Percentiles rank a stretch among this genome's conserved stretches.
Conservation (phyloP, 1,284 basidiomycete genomes). For the Cutaneotrichosporon sp. region DNA sequence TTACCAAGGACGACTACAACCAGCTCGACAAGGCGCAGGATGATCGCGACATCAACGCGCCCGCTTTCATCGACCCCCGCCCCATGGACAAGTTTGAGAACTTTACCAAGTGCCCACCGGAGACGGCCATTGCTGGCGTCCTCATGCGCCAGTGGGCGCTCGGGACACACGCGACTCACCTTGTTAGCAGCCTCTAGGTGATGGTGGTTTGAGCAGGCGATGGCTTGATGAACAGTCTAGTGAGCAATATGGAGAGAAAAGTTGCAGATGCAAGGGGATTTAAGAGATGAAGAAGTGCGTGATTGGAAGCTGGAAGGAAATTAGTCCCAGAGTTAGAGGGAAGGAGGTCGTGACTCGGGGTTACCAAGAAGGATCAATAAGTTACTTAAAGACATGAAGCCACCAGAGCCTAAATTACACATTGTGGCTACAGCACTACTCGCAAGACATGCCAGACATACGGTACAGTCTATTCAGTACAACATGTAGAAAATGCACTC, state of each 20-base stretch:
- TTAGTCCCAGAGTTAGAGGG: no score
- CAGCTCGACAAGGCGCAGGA: conserved; percentile 51
- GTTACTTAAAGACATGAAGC: no score
- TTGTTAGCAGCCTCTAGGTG: conserved; percentile 35
- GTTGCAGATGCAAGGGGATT: no score
- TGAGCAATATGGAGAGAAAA: no score
- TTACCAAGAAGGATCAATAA: no score
- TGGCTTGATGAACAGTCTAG: neutral
- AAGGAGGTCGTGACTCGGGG: no score
- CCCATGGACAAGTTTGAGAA: neutral
- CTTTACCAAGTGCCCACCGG: conserved; percentile 66
- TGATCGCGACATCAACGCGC: conserved; percentile 6
- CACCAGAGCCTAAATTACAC: no score
- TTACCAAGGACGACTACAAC: conserved; percentile 63
- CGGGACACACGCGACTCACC: conserved; percentile 46
- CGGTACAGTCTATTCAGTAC: neutral
- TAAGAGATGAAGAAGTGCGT: no score
- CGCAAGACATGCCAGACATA: neutral
- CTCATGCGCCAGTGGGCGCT: conserved; percentile 67
- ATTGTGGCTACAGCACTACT: no score
- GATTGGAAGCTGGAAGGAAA: no score
- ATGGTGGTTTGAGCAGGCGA: neutral
- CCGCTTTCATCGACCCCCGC: conserved; percentile 30
- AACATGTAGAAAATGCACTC: neutral
- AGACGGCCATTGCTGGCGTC: conserved; percentile 68